Evolutionary conservation across 805 yeast genomes (phyloP).

Genomic region (Yarrowia divulgata): DNA sequence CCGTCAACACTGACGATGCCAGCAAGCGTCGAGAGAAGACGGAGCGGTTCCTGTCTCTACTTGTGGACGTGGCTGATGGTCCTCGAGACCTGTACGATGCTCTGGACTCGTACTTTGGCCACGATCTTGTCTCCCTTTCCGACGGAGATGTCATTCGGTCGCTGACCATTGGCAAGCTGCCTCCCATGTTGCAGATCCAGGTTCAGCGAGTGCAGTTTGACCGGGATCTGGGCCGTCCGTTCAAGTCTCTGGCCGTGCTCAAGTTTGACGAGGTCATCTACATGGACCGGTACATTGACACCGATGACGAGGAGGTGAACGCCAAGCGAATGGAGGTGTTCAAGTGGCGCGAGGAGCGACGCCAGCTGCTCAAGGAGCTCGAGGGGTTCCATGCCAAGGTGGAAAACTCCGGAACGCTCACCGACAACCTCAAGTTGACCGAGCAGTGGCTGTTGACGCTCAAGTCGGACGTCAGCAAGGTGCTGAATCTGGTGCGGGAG

Average conservation of each 20-base stretch:
- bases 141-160: conserved; percentile 78
- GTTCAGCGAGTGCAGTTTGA: conserved; percentile 94
- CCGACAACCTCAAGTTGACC: conserved; percentile 64
- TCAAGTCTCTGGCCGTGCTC: conserved; percentile 81
- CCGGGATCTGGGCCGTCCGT: conserved; percentile 71
- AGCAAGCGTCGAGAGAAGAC: conserved; percentile 59
- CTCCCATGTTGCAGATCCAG: conserved; percentile 86
- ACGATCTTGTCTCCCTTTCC: conserved; percentile 68
- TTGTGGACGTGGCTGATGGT: conserved; percentile 86
- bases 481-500: conserved; percentile 50
- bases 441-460: conserved; percentile 61
- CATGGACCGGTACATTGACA: conserved; percentile 86
- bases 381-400: conserved; percentile 26
- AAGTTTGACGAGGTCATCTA: conserved; percentile 80
- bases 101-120: conserved; percentile 79
- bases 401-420: conserved; percentile 56
- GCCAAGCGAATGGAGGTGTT: conserved; percentile 61
- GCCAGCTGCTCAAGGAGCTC: conserved; percentile 39
- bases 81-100: conserved; percentile 92
- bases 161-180: conserved; percentile 72
- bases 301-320: conserved; percentile 60
- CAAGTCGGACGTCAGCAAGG: conserved; percentile 33
- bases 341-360: conserved; percentile 61
- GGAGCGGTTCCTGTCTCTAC: conserved; percentile 80
- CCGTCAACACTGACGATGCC: conserved; percentile 47